Base-by-base conservation (phyloP, 805 yeast genomes). In the Tetrapisispora arboricola region DNA sequence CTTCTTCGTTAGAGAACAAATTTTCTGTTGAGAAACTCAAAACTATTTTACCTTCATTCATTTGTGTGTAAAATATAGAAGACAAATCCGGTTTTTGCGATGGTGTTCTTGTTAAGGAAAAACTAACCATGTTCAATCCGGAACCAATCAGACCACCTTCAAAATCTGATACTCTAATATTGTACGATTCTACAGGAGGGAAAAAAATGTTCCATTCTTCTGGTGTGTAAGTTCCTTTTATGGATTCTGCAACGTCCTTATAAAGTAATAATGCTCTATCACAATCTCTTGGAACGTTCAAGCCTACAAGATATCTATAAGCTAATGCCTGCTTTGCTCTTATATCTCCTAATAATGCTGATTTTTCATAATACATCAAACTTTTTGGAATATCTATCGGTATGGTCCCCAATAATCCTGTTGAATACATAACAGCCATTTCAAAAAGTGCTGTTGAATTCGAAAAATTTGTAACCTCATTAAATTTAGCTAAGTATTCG, bases 291-390 rank as follows among this genome's bases (percentile, higher is more conserved):
- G 80, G 75, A 2, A 77, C 75, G 5, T 78, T 76, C 1, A 83
- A 65, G 0, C 95, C 96, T 13, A 63, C 54, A 13, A 61, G 55
- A 53, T 75, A 66, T 44, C 88, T 70, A 58, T 78, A 76, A 0
- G 86, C 97, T 44, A 90, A 63, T 1, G 80, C 85, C 73, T 85
- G 72, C n/a, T 78, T 71, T 0, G 95, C 84, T 43, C 77, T 67
- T 1, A 73, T 32, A 50, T 78, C 73, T 1, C 87, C 90, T 35
- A 72, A 66, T 25, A 75, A 73, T 25, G 90, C 83, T 0, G 90
- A 84, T 39, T 75, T 61, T 32, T 78, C 73, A 54, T 78, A 86
- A 60, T 80, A 86, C n/a, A 84, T 44, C 17, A 73, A 62, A 0
- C 94, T 85, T 46, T 67, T 71, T 0, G 80, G 78, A 45, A 74